These are phyloP conservation scores for Cicer arietinum DNA, from an alignment of 306 rosid species.

Conservation along the genomic window DNA sequence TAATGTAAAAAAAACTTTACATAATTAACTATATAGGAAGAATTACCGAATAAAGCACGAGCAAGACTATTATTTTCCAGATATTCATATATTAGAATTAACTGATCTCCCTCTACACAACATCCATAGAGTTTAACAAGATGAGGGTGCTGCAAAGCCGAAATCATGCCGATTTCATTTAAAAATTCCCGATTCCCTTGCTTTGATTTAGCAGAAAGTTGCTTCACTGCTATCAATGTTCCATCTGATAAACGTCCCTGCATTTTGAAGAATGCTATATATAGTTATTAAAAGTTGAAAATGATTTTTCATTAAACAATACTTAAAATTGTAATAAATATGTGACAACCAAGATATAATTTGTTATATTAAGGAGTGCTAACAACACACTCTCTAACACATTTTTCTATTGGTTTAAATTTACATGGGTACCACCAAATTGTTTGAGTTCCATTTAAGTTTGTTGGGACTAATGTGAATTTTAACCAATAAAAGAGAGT, in stretches of 20 bases:
- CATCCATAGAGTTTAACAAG: conserved; percentile 34
- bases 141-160: conserved; percentile 20
- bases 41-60: conserved; percentile 22
- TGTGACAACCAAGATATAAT: neutral
- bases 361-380: too few relatives aligned
- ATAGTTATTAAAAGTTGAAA: neutral
- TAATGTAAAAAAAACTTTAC: too few relatives aligned
- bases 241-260: conserved; percentile 19
- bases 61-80: conserved; percentile 23
- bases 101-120: conserved; percentile 14
- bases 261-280: neutral
- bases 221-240: conserved; percentile 18
- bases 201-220: conserved; percentile 17
- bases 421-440: too few relatives aligned
- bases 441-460: too few relatives aligned
- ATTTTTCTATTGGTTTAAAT: too few relatives aligned
- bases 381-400: too few relatives aligned
- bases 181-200: conserved; percentile 28
- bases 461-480: too few relatives aligned
- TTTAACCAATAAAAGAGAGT: too few relatives aligned
- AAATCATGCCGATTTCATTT: conserved; percentile 31
- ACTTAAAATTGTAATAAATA: neutral
- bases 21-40: neutral
- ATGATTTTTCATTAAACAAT: neutral
- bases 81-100: conserved; percentile 19